Conservation (phyloP, 352 stramenopile genomes). For the Phytophthora multivora region DNA sequence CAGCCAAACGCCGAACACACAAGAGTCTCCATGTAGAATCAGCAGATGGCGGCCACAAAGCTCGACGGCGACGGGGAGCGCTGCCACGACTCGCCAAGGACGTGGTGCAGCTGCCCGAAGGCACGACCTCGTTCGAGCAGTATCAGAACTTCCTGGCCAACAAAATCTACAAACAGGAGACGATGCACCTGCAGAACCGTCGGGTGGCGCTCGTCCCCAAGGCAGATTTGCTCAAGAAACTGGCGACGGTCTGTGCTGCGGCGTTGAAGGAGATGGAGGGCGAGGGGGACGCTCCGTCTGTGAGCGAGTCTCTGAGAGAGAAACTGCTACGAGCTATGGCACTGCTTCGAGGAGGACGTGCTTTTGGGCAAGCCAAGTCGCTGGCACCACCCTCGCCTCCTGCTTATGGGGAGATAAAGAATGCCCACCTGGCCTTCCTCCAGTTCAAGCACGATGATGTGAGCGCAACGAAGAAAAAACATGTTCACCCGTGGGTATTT, state of each 20-base stretch:
- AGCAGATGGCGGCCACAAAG: not conserved
- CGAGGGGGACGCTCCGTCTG: not conserved
- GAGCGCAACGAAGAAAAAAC: conserved; percentile 13
- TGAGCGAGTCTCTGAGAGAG: conserved; percentile 16
- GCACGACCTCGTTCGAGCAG: conserved; percentile 37
- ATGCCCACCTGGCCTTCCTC: conserved; percentile 65
- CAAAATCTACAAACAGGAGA: conserved; percentile 45
- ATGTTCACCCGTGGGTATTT: conserved; percentile 25
- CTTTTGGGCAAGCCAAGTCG: conserved; percentile 31
- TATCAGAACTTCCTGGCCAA: conserved; percentile 53
- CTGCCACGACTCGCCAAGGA: conserved; percentile 11
- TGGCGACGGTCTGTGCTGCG: conserved; percentile 26
- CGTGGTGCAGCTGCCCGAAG: conserved; percentile 10
- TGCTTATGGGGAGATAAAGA: conserved; percentile 45
- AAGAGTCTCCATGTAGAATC: not conserved
- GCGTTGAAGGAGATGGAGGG: conserved; percentile 21
- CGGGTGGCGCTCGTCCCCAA: conserved; percentile 41
- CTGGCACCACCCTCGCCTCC: not conserved
- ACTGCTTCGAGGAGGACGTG: conserved; percentile 33
- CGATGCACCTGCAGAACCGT: conserved; percentile 43
- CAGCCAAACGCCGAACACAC: conserved; percentile 2
- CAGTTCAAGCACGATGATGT: conserved; percentile 45
- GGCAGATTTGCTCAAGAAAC: conserved; percentile 41
- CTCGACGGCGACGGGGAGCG: conserved; percentile 2
- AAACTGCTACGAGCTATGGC: conserved; percentile 38